phyloP scores from a whole-genome alignment of 2,329 filamentous ascomycete genomes.

The Ampelomyces quisqualis region DNA sequence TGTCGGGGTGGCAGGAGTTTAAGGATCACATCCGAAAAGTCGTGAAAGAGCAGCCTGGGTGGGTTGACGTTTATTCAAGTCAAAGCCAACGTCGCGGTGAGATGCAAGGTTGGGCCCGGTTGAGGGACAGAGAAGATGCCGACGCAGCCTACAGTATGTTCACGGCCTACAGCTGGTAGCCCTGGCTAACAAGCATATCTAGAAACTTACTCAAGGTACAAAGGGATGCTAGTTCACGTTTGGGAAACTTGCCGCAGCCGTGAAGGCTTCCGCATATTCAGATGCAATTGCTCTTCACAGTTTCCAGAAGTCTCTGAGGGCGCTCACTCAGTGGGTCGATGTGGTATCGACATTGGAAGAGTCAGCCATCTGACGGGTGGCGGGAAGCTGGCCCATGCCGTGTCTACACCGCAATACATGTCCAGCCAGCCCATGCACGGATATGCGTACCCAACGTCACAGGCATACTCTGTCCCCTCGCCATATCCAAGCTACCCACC shows the following conservation, averaged over 20 bases:
- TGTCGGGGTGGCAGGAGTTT: conserved; percentile 41
- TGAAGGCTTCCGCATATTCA: conserved; percentile 29
- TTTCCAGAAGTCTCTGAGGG: conserved; percentile 29
- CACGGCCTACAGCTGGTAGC: not conserved
- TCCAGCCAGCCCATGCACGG: conserved; percentile 22
- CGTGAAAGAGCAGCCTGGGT: conserved; percentile 41
- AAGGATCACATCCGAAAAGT: conserved; percentile 41
- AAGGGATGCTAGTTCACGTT: conserved; percentile 35
- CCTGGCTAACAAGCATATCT: conserved; percentile 1
- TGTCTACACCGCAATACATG: conserved; percentile 18
- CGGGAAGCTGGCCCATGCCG: conserved; percentile 6
- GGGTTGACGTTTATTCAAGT: conserved; percentile 37
- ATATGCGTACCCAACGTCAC: conserved; percentile 26
- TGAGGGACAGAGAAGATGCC: conserved; percentile 39
- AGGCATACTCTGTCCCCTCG: conserved; percentile 20
- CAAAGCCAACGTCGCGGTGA: conserved; percentile 29
- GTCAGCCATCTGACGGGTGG: conserved; percentile 26
- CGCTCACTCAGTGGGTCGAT: conserved; percentile 31
- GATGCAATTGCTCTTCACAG: conserved; percentile 38
- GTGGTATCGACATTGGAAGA: conserved; percentile 33
- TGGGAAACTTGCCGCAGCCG: conserved; percentile 35
- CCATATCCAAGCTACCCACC: conserved; percentile 22
- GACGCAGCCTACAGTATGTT: conserved; percentile 37
- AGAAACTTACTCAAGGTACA: conserved; percentile 26
- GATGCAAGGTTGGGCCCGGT: conserved; percentile 40